Conservation (phyloP, 495 filamentous ascomycete species). For the Usnea hakonensis region DNA sequence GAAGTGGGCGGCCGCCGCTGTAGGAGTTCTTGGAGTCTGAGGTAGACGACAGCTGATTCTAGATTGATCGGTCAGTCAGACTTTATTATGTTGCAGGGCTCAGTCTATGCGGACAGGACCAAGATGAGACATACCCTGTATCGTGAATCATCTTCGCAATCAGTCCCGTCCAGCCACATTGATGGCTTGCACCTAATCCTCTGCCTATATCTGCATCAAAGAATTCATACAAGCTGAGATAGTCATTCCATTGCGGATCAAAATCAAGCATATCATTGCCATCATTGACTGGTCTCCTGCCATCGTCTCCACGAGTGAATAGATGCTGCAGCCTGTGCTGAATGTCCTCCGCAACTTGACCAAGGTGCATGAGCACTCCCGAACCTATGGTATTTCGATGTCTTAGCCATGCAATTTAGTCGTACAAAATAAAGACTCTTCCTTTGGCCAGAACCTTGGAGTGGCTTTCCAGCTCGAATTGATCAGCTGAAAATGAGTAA, state of each 20-base stretch:
- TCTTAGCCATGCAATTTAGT: no score
- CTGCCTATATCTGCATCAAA: slow-evolving; percentile 89
- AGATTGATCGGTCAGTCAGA: slow-evolving; percentile 15
- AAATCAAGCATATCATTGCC: slow-evolving; percentile 78
- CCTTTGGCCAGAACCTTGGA: not conserved
- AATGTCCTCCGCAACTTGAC: slow-evolving; percentile 91
- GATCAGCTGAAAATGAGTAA: not conserved
- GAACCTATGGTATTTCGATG: no score
- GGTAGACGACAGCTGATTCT: slow-evolving; percentile 87
- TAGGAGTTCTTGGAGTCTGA: slow-evolving; percentile 83
- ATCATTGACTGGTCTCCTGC: slow-evolving; percentile 76
- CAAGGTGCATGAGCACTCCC: slow-evolving; percentile 91
- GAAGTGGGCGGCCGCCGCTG: slow-evolving; percentile 63
- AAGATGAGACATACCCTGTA: slow-evolving; percentile 59
- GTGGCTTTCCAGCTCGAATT: no score
- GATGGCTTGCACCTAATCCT: slow-evolving; percentile 86
- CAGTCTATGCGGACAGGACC: slow-evolving; percentile 17
- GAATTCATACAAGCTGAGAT: slow-evolving; percentile 95
- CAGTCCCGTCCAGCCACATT: slow-evolving; percentile 95
- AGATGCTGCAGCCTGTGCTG: slow-evolving; percentile 93
- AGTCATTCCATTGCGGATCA: slow-evolving; percentile 85
- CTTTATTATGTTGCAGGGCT: not conserved
- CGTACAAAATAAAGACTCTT: no score
- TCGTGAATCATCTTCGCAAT: slow-evolving; percentile 97
- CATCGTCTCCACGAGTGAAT: slow-evolving; percentile 74